Base-by-base conservation (phyloP, 768 basidiomycete species). In the Tricholoma matsutake region DNA sequence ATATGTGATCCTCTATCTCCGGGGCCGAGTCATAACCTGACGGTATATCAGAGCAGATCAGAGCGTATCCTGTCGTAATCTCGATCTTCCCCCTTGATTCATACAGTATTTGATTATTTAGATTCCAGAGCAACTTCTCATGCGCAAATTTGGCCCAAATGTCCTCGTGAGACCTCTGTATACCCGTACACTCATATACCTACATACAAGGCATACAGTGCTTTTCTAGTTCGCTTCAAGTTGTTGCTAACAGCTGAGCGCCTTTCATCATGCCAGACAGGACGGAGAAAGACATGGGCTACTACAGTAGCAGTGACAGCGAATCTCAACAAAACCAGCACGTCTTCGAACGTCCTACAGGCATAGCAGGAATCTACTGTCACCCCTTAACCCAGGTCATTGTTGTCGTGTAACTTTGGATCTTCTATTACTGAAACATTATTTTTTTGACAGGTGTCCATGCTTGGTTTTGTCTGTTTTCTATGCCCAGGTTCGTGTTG, bases 391-490 rank as follows among this genome's bases (percentile, higher is more conserved):
- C 67, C 14, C 69, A 70, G 65, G 69, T 64, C 41, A 39, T 51
- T 55, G 28, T 39, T 16, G 6, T 51, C 53, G 6, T 18, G 32
- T 9, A 0, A 9, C n/a, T 45, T 39, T 18, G 29, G 45, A 37
- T 5, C 53, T 16, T 20, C 37, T 14, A 34, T 35, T 28, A 45
- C 18, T 57, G 37, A 53, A 25, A 25, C 22, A 3, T 25, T 28
- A 34, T 14, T 25, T 32, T 10, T 53, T 11, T 32, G 18, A 18
- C 22, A 77, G 76, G 75, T 89, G 54, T 72, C 71, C 56, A 75
- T 92, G 72, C 77, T 91, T 16, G 91, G 88, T 43, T 79, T 91
- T 52, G 84, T 91, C 53, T 89, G 88, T 62, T 86, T 86, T 69
- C 83, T 86, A 84, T 78, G 81, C 65, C 80, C 80, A 63, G 81